phyloP scores from a whole-genome alignment of 176 grass and related monocot genomes.

The Guadua angustifolia region DNA sequence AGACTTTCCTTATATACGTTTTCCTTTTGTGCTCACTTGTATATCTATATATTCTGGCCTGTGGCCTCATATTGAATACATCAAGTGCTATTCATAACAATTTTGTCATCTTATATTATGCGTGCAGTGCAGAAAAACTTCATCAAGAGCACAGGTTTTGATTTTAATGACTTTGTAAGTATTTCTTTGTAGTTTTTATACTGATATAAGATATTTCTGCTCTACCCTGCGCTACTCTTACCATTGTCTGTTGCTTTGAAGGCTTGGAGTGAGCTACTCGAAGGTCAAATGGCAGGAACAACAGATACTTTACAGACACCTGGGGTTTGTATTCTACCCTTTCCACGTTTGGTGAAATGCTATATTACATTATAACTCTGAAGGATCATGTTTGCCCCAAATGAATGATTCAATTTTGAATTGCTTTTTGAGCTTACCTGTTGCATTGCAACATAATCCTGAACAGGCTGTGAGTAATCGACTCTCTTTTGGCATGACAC shows the following conservation, averaged over 20 bases:
- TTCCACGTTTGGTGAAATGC: slow-evolving; percentile 12
- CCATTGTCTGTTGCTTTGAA: slow-evolving; percentile 38
- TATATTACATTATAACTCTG: not conserved
- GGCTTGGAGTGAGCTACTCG: slow-evolving; percentile 46
- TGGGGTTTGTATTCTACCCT: slow-evolving; percentile 57
- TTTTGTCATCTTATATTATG: slow-evolving; percentile 33
- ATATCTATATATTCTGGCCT: no score
- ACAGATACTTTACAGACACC: slow-evolving; percentile 66
- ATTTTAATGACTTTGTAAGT: slow-evolving; percentile 72
- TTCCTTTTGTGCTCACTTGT: no score
- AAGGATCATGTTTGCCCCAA: slow-evolving; percentile 10
- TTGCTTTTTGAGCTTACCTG: not conserved
- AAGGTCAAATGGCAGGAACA: slow-evolving; percentile 54
- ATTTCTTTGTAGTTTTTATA: slow-evolving; percentile 22
- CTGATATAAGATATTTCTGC: slow-evolving; percentile 20
- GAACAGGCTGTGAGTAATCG: slow-evolving; percentile 61
- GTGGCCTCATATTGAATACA: no score
- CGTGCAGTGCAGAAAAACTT: slow-evolving; percentile 67
- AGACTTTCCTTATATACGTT: no score
- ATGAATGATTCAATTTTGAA: slow-evolving; percentile 5
- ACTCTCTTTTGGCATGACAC: slow-evolving; percentile 80
- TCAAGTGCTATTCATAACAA: no score
- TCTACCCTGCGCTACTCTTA: slow-evolving; percentile 29
- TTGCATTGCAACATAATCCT: slow-evolving; percentile 29
- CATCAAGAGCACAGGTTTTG: slow-evolving; percentile 35